Evolutionary conservation across 2,329 filamentous ascomycete genomes (phyloP).

Genomic region (Xylariaceae sp.): DNA sequence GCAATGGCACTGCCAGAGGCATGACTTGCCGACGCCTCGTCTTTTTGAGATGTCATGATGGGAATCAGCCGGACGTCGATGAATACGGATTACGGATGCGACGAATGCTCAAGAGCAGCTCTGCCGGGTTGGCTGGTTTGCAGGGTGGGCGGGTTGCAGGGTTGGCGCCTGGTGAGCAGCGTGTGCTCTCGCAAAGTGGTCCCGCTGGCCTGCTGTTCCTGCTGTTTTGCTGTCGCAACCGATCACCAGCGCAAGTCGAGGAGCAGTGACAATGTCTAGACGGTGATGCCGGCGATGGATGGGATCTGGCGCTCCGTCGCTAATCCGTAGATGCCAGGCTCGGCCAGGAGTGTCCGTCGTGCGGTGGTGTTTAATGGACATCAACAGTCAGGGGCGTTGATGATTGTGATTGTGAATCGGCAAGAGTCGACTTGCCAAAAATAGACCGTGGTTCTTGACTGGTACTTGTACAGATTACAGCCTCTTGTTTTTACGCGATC

Average conservation of each 20-base stretch:
- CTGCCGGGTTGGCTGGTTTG: no score
- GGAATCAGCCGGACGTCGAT: conserved; percentile 17
- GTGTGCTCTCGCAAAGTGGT: conserved; percentile 1
- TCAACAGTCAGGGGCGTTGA: background rate
- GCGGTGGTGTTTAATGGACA: background rate
- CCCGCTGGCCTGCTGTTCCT: background rate
- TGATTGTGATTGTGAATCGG: background rate
- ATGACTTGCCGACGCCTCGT: conserved; percentile 25
- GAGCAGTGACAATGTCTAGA: no score
- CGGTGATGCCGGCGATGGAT: background rate
- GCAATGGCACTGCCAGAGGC: conserved; percentile 20
- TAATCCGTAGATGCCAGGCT: background rate
- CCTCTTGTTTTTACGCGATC: conserved; percentile 19
- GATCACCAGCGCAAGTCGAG: conserved; percentile 2
- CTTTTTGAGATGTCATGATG: conserved; percentile 31
- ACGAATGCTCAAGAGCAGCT: conserved; percentile 9
- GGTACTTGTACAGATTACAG: background rate
- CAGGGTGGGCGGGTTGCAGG: background rate
- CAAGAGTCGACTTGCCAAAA: background rate
- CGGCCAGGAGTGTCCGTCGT: conserved; percentile 2
- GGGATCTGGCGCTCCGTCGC: background rate
- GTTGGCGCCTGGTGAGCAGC: conserved; percentile 6
- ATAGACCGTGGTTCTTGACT: conserved; percentile 3
- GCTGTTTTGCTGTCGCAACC: conserved; percentile 11
- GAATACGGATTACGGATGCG: conserved; percentile 10